Conservation (phyloP, 495 filamentous ascomycete species). For the Hyaloscypha finlandica region DNA sequence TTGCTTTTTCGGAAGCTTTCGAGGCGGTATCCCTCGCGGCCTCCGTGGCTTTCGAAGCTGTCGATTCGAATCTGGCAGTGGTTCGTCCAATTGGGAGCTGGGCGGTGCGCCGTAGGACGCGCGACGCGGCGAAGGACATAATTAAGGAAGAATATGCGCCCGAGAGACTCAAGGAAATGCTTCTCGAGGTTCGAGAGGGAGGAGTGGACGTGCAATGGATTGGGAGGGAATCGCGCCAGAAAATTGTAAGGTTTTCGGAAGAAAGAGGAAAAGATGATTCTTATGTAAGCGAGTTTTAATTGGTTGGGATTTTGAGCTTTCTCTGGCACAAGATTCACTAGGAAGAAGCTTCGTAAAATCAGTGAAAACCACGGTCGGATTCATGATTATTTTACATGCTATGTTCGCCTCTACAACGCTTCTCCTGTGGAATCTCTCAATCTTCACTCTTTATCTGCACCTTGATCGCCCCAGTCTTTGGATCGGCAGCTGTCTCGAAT, state of each 20-base stretch:
- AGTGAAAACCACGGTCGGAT: neutral
- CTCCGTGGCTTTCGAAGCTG: slow-evolving; percentile 65
- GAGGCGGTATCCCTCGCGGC: slow-evolving; percentile 55
- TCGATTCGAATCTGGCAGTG: slow-evolving; percentile 61
- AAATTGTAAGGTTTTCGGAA: slow-evolving; percentile 29
- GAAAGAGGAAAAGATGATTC: slow-evolving; percentile 23
- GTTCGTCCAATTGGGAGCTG: slow-evolving; percentile 57
- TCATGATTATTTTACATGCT: slow-evolving; percentile 12
- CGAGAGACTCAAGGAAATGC: slow-evolving; percentile 20
- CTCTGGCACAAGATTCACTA: neutral
- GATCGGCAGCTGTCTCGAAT: slow-evolving; percentile 82
- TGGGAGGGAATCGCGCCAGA: slow-evolving; percentile 16
- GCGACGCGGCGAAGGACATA: slow-evolving; percentile 43
- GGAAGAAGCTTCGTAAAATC: neutral
- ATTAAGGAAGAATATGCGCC: slow-evolving; percentile 23
- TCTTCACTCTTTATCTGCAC: slow-evolving; percentile 76
- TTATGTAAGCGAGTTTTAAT: neutral
- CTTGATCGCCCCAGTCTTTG: slow-evolving; percentile 94
- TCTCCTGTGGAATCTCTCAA: slow-evolving; percentile 11
- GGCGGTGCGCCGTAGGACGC: slow-evolving; percentile 62
- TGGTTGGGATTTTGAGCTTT: neutral
- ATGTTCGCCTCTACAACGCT: slow-evolving; percentile 3
- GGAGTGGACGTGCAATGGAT: slow-evolving; percentile 29
- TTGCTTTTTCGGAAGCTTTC: slow-evolving; percentile 67
- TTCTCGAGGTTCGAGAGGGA: slow-evolving; percentile 13